phyloP scores from a whole-genome alignment of 805 yeast genomes.

The Ogataea wickerhamii region DNA sequence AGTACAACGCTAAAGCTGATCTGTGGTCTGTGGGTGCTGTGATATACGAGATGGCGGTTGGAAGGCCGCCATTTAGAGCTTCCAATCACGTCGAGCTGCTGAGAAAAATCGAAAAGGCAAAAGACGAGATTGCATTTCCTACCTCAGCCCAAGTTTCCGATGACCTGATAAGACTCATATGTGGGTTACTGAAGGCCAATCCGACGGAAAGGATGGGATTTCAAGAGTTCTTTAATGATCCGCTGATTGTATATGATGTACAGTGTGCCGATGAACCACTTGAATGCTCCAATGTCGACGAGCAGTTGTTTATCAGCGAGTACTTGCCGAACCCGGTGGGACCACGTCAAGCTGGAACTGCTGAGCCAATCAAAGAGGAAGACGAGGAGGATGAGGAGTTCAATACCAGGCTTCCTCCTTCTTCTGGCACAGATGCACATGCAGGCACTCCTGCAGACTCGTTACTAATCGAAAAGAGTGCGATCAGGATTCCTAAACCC shows the following conservation, averaged over 20 bases:
- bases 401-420: neutral
- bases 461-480: slow-evolving; percentile 15
- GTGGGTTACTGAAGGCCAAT: slow-evolving; percentile 72
- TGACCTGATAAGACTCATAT: slow-evolving; percentile 65
- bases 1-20: slow-evolving; percentile 96
- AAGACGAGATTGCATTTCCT: slow-evolving; percentile 79
- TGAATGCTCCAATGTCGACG: slow-evolving; percentile 66
- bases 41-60: slow-evolving; percentile 89
- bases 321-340: slow-evolving; percentile 38
- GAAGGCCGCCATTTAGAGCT: slow-evolving; percentile 95
- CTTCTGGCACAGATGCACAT: slow-evolving; percentile 1
- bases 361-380: slow-evolving; percentile 18
- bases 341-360: slow-evolving; percentile 5
- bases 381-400: slow-evolving; percentile 10
- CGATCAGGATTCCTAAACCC: slow-evolving; percentile 16
- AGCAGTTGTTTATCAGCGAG: slow-evolving; percentile 80
- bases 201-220: slow-evolving; percentile 88
- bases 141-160: slow-evolving; percentile 58
- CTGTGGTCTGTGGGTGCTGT: slow-evolving; percentile 99
- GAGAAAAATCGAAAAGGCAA: slow-evolving; percentile 77
- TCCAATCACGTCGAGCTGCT: slow-evolving; percentile 87
- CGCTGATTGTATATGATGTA: slow-evolving; percentile 56
- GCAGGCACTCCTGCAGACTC: slow-evolving; percentile 15
- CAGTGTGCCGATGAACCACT: slow-evolving; percentile 53
- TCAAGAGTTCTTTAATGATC: slow-evolving; percentile 78